These are phyloP conservation scores for Ogataea degrootiae DNA, from an alignment of 805 yeast species.

Conservation along the genomic window DNA sequence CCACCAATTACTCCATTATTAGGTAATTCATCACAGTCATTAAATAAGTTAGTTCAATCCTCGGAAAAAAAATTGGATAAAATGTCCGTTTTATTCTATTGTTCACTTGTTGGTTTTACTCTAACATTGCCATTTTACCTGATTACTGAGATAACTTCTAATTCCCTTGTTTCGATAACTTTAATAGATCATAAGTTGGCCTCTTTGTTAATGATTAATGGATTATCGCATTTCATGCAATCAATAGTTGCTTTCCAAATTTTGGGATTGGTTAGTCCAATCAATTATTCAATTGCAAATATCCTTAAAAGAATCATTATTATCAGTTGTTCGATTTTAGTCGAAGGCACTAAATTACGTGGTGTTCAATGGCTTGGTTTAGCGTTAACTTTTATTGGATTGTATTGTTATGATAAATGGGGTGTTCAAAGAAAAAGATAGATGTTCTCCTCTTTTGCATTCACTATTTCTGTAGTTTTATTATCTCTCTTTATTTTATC, in stretches of 20 bases:
- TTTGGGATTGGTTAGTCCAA: conserved; percentile 67
- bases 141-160: conserved; percentile 42
- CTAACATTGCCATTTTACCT: conserved; percentile 67
- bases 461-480: background rate
- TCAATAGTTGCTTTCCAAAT: conserved; percentile 73
- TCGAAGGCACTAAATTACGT: conserved; percentile 49
- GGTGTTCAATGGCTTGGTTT: conserved; percentile 48
- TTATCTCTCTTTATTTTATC: background rate
- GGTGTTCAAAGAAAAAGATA: conserved; percentile 32
- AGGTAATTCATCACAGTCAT: conserved; percentile 22
- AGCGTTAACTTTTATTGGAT: conserved; percentile 50
- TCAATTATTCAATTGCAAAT: conserved; percentile 75
- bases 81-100: conserved; percentile 64
- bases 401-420: conserved; percentile 73
- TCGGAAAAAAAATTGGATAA: conserved; percentile 53
- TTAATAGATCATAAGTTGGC: conserved; percentile 24
- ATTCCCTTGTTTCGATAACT: conserved; percentile 32
- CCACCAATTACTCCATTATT: conserved; percentile 22
- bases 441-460: background rate
- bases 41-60: conserved; percentile 19
- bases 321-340: conserved; percentile 57
- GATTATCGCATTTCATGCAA: conserved; percentile 65
- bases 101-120: conserved; percentile 63
- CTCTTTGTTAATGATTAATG: conserved; percentile 51
- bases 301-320: conserved; percentile 70